These are phyloP conservation scores for Pichia thaimueangensis DNA, from an alignment of 805 yeast genomes.

Conservation along the genomic window DNA sequence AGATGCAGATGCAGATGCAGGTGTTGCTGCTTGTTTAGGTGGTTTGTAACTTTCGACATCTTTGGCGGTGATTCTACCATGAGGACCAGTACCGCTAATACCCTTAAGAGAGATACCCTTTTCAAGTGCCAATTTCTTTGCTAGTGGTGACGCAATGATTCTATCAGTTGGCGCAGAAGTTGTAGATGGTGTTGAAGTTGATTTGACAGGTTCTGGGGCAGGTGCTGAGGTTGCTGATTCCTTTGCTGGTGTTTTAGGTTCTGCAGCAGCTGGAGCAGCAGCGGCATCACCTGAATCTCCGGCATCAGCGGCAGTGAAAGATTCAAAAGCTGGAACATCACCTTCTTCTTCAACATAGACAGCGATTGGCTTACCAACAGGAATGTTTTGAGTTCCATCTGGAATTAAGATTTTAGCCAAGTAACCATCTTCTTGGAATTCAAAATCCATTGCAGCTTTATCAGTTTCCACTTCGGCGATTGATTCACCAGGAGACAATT, in stretches of 20 bases:
- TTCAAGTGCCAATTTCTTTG: conserved; percentile 88
- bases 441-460: conserved; percentile 97
- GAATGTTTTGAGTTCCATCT: conserved; percentile 82
- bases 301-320: conserved; percentile 79
- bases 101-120: conserved; percentile 82
- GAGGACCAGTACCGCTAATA: conserved; percentile 89
- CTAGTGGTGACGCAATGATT: conserved; percentile 91
- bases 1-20: conserved; percentile 34
- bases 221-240: conserved; percentile 12
- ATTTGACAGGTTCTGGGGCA: conserved; percentile 24
- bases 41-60: conserved; percentile 72
- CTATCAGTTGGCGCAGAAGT: conserved; percentile 48
- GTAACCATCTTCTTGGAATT: conserved; percentile 94
- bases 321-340: conserved; percentile 84
- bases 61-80: conserved; percentile 86
- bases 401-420: conserved; percentile 80
- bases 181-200: conserved; percentile 32
- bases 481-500: conserved; percentile 84
- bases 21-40: conserved; percentile 32
- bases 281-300: conserved; percentile 46
- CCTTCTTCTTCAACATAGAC: conserved; percentile 84
- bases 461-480: conserved; percentile 97
- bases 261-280: conserved; percentile 32
- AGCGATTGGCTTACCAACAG: conserved; percentile 94
- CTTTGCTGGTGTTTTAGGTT: conserved; percentile 12